Conservation (phyloP, 495 filamentous ascomycete genomes). For the Mytilinidion resinicola region DNA sequence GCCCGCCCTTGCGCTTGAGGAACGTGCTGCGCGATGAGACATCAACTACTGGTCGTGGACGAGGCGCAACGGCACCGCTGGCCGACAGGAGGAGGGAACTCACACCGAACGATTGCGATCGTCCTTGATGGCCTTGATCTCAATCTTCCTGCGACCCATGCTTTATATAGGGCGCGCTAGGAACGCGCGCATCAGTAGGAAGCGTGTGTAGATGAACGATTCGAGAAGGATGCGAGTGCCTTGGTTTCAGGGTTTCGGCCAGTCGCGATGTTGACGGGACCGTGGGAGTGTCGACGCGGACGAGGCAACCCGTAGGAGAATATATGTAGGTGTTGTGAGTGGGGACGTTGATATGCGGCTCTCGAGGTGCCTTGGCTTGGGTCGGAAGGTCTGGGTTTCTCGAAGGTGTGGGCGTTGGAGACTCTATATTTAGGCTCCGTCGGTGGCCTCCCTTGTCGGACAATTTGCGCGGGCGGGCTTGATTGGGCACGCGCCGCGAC, state of each 20-base stretch:
- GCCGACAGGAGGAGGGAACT: conserved; percentile 37
- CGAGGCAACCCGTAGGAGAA: neutral
- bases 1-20: conserved; percentile 93
- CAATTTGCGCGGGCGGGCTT: neutral
- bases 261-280: too few species aligned
- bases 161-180: neutral
- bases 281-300: too few species aligned
- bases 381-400: conserved; percentile 2
- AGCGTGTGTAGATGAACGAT: too few species aligned
- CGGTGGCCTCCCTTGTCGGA: neutral
- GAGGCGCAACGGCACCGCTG: neutral
- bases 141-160: conserved; percentile 78
- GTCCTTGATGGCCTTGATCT: conserved; percentile 99
- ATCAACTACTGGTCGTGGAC: conserved; percentile 9
- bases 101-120: conserved; percentile 98
- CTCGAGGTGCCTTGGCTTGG: neutral
- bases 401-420: conserved; percentile 4
- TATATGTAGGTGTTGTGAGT: neutral
- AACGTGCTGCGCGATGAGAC: conserved; percentile 62
- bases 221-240: too few species aligned
- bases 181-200: too few species aligned
- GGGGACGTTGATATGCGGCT: conserved; percentile 4
- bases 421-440: neutral
- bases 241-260: too few species aligned
- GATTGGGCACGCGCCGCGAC: neutral